Conservation (phyloP, 2,329 filamentous ascomycete genomes). For the Fusarium anthophilum region DNA sequence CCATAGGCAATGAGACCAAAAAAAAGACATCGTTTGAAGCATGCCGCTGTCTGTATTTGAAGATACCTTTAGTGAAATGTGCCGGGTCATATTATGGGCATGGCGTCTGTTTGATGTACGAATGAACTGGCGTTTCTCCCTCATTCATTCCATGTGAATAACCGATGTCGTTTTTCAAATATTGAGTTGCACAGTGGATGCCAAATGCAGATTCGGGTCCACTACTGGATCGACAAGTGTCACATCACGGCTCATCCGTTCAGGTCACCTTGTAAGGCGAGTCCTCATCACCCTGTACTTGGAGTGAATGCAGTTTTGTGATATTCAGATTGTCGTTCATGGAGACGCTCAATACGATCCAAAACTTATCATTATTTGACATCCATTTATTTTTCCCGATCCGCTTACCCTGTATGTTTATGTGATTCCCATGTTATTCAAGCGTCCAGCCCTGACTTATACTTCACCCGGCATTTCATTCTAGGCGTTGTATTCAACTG, state of each 20-base stretch:
- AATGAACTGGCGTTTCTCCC: slow-evolving; percentile 14
- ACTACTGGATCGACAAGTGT: background rate
- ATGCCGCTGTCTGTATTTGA: slow-evolving; percentile 33
- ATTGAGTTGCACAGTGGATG: background rate
- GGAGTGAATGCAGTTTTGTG: background rate
- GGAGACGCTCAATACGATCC: background rate
- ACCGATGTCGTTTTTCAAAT: background rate
- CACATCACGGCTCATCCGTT: background rate
- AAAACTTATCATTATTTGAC: background rate
- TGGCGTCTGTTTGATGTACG: slow-evolving; percentile 4
- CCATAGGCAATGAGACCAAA: slow-evolving; percentile 51
- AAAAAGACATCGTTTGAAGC: slow-evolving; percentile 48
- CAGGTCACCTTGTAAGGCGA: background rate
- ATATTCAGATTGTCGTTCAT: background rate
- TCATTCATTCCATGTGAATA: background rate
- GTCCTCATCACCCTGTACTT: background rate
- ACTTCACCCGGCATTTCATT: background rate
- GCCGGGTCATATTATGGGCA: slow-evolving; percentile 2
- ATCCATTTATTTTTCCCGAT: background rate
- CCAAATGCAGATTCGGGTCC: background rate
- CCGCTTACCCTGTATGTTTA: background rate
- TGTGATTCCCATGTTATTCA: background rate
- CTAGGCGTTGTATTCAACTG: background rate
- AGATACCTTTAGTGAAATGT: slow-evolving; percentile 37
- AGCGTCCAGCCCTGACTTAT: background rate